Base-by-base conservation (phyloP, 2,329 filamentous ascomycete species). In the Pyrenophora seminiperda region DNA sequence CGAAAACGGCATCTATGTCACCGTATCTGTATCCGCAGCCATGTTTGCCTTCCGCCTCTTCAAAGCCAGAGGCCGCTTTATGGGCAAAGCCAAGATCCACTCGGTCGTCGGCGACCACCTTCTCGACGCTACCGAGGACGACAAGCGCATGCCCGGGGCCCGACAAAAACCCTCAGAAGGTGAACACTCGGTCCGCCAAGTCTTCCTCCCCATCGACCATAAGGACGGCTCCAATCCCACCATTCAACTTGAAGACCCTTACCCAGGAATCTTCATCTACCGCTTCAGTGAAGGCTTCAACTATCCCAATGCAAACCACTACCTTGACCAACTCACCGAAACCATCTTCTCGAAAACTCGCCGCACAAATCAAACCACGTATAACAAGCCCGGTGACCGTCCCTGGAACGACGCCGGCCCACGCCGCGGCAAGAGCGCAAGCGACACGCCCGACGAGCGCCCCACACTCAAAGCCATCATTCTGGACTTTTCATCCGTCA, bases 401-500 rank as follows among this genome's bases (percentile, higher is more conserved):
- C 92, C 94, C 1, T 97, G 94, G 94, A 97, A 97, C 65, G 90
- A 97, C 68, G 90, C 94, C 0, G 92, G 91, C 41, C 89, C 90
- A 50, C 81, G 83, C 27, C 83, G 75, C 42, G 80, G 77, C 62
- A 75, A 84, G 70, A 65, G 75, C 62, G 52, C 53, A 27, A 27
- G 24, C 7, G 54, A 70, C 62, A 7, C 75, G 71, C 31, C 56
- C 3, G 74, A 79, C 41, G 77, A 80, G 43, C 77, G 85, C 11
- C 89, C 91, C 1, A 88, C 84, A 0, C 82, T 96, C 44, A 91
- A 90, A 70, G 92, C 93, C 20, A 79, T 97, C 61, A 93, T 97
- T 53, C 83, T 99, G 17, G 94, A 99, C 72, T 96, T 97, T 74
- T 92, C 89, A 0, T 89, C 90, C 0, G 92, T 97, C 58, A 96